These are phyloP conservation scores for Scutellaria barbata DNA, from an alignment of 257 asterid genomes.

Conservation along the genomic window DNA sequence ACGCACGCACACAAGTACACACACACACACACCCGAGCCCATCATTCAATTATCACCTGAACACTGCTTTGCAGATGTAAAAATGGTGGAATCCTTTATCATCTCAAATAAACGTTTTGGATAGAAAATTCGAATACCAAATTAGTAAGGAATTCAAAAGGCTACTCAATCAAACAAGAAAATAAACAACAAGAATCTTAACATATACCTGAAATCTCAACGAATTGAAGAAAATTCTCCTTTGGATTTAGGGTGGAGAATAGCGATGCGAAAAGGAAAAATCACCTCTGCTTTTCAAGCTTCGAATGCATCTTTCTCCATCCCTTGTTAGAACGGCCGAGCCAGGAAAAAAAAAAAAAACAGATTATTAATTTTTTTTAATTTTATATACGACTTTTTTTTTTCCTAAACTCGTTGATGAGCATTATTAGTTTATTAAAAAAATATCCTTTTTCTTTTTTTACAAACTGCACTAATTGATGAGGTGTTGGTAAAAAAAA, in stretches of 20 bases:
- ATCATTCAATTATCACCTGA: not conserved
- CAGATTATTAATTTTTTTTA: too few relatives aligned
- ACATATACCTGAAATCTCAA: constrained; percentile 26
- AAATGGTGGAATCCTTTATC: not conserved
- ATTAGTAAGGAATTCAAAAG: not conserved
- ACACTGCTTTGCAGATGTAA: not conserved
- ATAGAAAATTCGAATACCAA: constrained; percentile 19
- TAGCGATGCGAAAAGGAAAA: not conserved
- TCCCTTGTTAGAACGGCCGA: too few relatives aligned
- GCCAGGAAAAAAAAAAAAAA: too few relatives aligned
- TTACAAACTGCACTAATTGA: too few relatives aligned
- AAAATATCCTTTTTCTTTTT: too few relatives aligned
- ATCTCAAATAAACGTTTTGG: constrained; percentile 11
- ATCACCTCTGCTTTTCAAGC: not conserved
- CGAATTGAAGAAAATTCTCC: not conserved
- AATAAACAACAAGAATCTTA: not conserved
- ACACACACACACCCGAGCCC: not conserved
- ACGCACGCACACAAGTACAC: not conserved
- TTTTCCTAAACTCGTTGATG: too few relatives aligned
- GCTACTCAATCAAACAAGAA: not conserved
- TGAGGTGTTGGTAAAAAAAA: too few relatives aligned
- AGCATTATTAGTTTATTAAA: too few relatives aligned
- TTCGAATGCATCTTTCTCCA: not conserved
- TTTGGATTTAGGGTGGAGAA: not conserved
- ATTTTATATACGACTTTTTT: too few relatives aligned